phyloP scores from a whole-genome alignment of 1,284 basidiomycete genomes.

The Vanrija pseudolonga region DNA sequence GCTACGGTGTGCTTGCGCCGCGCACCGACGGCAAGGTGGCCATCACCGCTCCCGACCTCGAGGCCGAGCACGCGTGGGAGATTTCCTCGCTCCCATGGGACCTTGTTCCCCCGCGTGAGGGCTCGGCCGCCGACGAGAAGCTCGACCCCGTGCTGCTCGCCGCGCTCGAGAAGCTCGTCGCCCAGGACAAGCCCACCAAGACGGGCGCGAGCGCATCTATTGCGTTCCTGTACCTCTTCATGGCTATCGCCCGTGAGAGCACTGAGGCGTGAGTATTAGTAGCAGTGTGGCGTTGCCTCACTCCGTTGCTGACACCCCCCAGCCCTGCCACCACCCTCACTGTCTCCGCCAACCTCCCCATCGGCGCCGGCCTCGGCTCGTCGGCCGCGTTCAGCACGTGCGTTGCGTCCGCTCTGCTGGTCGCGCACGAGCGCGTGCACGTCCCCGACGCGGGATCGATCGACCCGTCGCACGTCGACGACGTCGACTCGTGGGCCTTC shows the following conservation, averaged over 20 bases:
- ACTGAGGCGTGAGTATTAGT: constrained; percentile 55
- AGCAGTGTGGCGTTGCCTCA: background rate
- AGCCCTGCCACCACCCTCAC: constrained; percentile 62
- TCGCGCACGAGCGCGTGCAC: constrained; percentile 40
- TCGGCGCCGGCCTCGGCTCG: constrained; percentile 96
- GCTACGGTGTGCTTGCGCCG: constrained; percentile 79
- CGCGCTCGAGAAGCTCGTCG: constrained; percentile 55
- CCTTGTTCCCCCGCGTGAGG: constrained; percentile 56
- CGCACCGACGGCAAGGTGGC: constrained; percentile 70
- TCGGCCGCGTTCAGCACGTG: constrained; percentile 93
- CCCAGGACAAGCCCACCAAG: constrained; percentile 28
- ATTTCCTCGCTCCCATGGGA: constrained; percentile 83
- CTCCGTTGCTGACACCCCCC: background rate
- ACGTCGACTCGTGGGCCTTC: constrained; percentile 91
- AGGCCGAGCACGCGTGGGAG: constrained; percentile 77
- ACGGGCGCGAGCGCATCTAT: constrained; percentile 64
- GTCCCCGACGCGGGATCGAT: constrained; percentile 36
- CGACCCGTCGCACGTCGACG: constrained; percentile 62
- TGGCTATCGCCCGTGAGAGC: constrained; percentile 60
- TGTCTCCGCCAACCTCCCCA: constrained; percentile 88
- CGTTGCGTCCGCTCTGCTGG: constrained; percentile 72
- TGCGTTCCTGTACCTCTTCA: constrained; percentile 92
- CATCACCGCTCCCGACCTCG: constrained; percentile 76
- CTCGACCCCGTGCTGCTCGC: constrained; percentile 69
- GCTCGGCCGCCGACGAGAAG: constrained; percentile 56